Evolutionary conservation across 2,329 filamentous ascomycete genomes (phyloP).

Genomic region (Sphaerulina vaccinii): DNA sequence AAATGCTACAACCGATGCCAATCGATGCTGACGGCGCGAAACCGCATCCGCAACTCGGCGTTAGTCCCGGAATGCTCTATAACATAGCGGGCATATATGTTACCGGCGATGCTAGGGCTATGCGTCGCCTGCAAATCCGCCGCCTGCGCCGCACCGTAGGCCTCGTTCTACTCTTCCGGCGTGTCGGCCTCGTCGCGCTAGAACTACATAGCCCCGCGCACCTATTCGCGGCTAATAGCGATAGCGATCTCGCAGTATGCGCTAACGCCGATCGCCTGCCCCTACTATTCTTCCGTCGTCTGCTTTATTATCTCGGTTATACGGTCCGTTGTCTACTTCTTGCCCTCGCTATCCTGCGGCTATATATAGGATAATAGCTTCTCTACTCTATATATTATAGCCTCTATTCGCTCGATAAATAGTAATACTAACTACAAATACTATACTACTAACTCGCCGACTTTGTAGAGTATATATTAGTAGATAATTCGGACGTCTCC

Average conservation of each 20-base stretch:
- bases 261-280: slow-evolving; percentile 7
- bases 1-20: slow-evolving; percentile 14
- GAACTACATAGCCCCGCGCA: slow-evolving; percentile 10
- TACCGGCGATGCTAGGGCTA: slow-evolving; percentile 7
- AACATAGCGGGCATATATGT: slow-evolving; percentile 8
- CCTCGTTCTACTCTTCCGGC: no score
- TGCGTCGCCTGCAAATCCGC: slow-evolving; percentile 13
- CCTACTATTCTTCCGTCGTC: slow-evolving; percentile 3
- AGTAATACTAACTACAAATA: neutral
- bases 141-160: slow-evolving; percentile 1
- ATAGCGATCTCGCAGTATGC: slow-evolving; percentile 18
- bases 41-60: slow-evolving; percentile 2
- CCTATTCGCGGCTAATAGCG: slow-evolving; percentile 16
- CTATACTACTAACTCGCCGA: no score
- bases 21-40: slow-evolving; percentile 12
- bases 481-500: no score
- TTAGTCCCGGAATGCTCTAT: slow-evolving; percentile 6
- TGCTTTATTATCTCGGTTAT: slow-evolving; percentile 12
- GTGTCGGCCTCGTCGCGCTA: slow-evolving; percentile 10
- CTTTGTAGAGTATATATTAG: no score
- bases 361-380: slow-evolving; percentile 9
- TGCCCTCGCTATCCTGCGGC: no score
- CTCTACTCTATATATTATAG: slow-evolving; percentile 2
- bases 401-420: slow-evolving; percentile 4
- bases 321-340: slow-evolving; percentile 14